A percentile compares a stretch with the other conserved stretches of the same genome.
Evolutionary conservation across 768 basidiomycete species (phyloP).

Genomic region (Psilocybe sp.): DNA sequence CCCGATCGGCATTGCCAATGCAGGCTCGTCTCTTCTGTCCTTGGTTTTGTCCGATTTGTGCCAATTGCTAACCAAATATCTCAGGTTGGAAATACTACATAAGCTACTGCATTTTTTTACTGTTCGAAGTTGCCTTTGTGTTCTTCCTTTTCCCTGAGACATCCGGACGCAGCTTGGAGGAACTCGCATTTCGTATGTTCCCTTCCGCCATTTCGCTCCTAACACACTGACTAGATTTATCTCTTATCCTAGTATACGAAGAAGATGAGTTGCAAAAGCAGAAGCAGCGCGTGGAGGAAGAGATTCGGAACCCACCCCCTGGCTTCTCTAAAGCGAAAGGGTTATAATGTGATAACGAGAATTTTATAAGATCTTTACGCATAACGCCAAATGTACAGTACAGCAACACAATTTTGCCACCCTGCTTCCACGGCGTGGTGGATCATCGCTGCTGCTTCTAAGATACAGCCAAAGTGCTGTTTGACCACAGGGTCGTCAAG

Average conservation of each 20-base stretch:
- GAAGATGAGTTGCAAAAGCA: constrained; percentile 39
- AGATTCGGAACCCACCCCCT: constrained; percentile 26
- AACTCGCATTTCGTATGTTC: constrained; percentile 54
- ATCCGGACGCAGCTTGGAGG: constrained; percentile 48
- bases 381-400: too few relatives aligned
- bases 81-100: constrained; percentile 57
- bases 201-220: not conserved
- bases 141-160: constrained; percentile 68
- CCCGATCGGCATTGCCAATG: constrained; percentile 56
- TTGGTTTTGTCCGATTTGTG: not conserved
- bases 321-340: constrained; percentile 9
- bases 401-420: too few relatives aligned
- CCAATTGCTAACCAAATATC: not conserved
- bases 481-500: constrained; percentile 55
- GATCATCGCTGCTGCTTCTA: too few relatives aligned
- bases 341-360: not conserved
- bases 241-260: constrained; percentile 35
- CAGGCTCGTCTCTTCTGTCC: constrained; percentile 25
- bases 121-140: constrained; percentile 52
- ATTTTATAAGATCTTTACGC: not conserved
- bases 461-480: constrained; percentile 23
- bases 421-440: too few relatives aligned
- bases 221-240: not conserved
- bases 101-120: constrained; percentile 50
- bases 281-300: constrained; percentile 37